Evolutionary conservation across 768 basidiomycete genomes (phyloP).

Genomic region (Polyporus arcularius): DNA sequence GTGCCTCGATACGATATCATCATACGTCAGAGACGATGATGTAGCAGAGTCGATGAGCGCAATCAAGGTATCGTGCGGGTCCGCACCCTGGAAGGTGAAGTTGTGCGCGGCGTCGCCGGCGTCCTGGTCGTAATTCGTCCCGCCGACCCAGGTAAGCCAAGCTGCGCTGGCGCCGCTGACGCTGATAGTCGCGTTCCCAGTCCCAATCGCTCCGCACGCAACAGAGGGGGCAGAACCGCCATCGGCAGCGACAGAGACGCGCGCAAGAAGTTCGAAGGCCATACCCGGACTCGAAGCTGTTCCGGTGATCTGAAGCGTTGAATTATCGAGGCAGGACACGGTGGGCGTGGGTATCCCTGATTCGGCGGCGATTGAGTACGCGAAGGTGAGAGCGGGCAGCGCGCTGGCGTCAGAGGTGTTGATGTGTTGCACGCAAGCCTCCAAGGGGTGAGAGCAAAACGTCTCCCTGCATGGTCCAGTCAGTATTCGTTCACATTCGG

Average conservation of each 20-base stretch:
- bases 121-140: conserved; percentile 64
- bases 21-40: conserved; percentile 34
- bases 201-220: conserved; percentile 34
- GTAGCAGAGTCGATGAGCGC: conserved; percentile 32
- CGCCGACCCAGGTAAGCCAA: conserved; percentile 76
- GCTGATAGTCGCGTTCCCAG: conserved; percentile 42
- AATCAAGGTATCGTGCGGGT: conserved; percentile 55
- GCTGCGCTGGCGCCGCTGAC: conserved; percentile 51
- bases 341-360: conserved; percentile 54
- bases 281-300: conserved; percentile 56
- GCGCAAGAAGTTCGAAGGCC: conserved; percentile 67
- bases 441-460: conserved; percentile 68
- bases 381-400: conserved; percentile 45
- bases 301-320: conserved; percentile 58
- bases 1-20: conserved; percentile 47
- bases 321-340: conserved; percentile 58
- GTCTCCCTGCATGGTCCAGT: conserved; percentile 39
- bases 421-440: conserved; percentile 63
- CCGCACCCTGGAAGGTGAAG: conserved; percentile 64
- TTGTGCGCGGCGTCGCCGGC: conserved; percentile 56
- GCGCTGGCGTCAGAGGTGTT: conserved; percentile 30
- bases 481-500: not conserved
- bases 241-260: conserved; percentile 33
- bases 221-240: conserved; percentile 19
- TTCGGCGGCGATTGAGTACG: conserved; percentile 47